A percentile compares a stretch with the other conserved stretches of the same genome.
phyloP scores from a whole-genome alignment of 2,329 filamentous ascomycete species.

The Diaporthe destruens region DNA sequence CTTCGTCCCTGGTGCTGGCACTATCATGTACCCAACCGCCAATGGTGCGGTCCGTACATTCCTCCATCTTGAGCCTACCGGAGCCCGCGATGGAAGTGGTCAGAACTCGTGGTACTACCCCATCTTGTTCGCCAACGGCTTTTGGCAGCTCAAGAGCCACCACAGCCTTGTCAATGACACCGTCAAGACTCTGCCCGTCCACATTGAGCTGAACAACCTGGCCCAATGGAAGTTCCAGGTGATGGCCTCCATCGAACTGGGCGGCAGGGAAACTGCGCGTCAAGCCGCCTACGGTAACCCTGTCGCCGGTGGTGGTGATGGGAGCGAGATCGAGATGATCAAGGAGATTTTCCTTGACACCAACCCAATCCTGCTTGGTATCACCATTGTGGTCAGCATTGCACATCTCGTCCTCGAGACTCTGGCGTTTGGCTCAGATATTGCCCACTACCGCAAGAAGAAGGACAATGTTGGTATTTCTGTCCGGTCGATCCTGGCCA shows the following conservation, averaged over 20 bases:
- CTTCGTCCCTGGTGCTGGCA: constrained; percentile 84
- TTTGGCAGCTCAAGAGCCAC: constrained; percentile 93
- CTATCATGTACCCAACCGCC: constrained; percentile 74
- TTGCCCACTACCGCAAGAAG: constrained; percentile 98
- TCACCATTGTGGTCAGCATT: constrained; percentile 87
- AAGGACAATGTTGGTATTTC: constrained; percentile 99
- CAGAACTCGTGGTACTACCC: constrained; percentile 95
- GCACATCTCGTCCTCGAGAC: constrained; percentile 96
- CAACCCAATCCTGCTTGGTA: constrained; percentile 88
- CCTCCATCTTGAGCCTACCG: constrained; percentile 82
- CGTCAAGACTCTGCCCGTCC: constrained; percentile 82
- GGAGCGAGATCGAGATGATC: constrained; percentile 95
- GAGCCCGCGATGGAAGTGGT: constrained; percentile 84
- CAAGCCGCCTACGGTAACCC: constrained; percentile 81
- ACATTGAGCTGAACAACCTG: constrained; percentile 86
- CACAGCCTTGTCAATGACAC: constrained; percentile 95
- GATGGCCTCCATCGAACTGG: constrained; percentile 86
- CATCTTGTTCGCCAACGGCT: constrained; percentile 91
- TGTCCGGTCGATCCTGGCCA: constrained; percentile 93
- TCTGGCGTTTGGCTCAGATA: constrained; percentile 96
- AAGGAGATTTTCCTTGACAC: constrained; percentile 96
- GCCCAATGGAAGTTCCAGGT: constrained; percentile 91
- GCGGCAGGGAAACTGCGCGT: constrained; percentile 84
- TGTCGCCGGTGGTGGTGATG: constrained; percentile 84
- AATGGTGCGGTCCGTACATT: constrained; percentile 83